Base-by-base conservation (phyloP, 2,329 filamentous ascomycete genomes). In the Huntiella savannae region DNA sequence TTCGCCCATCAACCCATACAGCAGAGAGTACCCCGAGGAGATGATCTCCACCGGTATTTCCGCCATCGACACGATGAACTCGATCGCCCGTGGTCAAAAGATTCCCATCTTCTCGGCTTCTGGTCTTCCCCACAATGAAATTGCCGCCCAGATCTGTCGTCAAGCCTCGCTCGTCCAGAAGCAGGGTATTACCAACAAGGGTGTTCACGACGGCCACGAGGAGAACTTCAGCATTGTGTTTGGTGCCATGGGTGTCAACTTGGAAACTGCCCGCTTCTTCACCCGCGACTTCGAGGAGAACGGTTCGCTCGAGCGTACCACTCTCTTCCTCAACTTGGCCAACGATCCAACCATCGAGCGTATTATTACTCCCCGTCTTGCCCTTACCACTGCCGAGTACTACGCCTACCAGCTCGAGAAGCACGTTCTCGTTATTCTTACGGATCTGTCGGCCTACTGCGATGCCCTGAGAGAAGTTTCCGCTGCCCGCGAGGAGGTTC, bases 171-270 rank as follows among this genome's bases (percentile, higher is more conserved):
- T 98, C 61, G 92, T 96, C 53, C 78, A 86, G 64, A 66, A 72
- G 55, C 59, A 85, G 70, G 72, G 86, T 44, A 63, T 77, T 46
- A 80, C 86, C 33, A 93, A 84, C 62, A 98, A 98, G 75, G 87
- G 82, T 54, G 79, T 91, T 19, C 91, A 98, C 60, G 92, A 98
- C 59, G 87, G 79, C 48, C 91, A 98, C 65, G 86, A 95, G 59
- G 91, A 98, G 60, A 98, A 98, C 71, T 98, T 98, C 74, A 95
- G 87, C 51, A 98, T 98, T 58, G 91, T 98, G 49, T 98, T 98
- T 61, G 92, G 85, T 60, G 91, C 91, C 59, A 98, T 98, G 91
- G 91, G 91, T 86, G 91, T 98, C 56, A 98, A 98, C 70, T 78
- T 98, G 79, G 91, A 98, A 63, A 98, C 91, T 32, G 84, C 82